These are phyloP conservation scores for Aechmea fasciata DNA, from an alignment of 176 grass and related monocot genomes.

Conservation along the genomic window DNA sequence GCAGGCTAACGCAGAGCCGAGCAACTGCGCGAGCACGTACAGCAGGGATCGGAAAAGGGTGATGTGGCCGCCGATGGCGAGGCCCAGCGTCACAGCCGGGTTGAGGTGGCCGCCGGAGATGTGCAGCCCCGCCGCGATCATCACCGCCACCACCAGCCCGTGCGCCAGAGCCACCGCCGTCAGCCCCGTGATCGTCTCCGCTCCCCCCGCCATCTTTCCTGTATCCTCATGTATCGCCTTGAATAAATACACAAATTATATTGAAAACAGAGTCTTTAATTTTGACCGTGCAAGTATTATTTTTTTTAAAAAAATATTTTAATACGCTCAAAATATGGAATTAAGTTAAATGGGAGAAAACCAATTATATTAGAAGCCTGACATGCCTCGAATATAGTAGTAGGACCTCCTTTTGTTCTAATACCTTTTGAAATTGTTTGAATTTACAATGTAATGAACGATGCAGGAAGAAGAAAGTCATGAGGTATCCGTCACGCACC, in stretches of 20 bases:
- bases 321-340: too few relatives aligned
- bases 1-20: conserved; percentile 47
- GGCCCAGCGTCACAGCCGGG: conserved; percentile 66
- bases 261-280: too few relatives aligned
- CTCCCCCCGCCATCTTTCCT: conserved; percentile 55
- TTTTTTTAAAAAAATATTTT: too few relatives aligned
- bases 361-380: too few relatives aligned
- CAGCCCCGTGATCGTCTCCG: conserved; percentile 52
- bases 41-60: conserved; percentile 56
- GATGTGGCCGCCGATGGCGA: conserved; percentile 57
- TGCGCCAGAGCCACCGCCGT: conserved; percentile 71
- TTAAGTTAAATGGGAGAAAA: too few relatives aligned
- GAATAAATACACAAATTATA: too few relatives aligned
- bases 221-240: neutral
- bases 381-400: too few relatives aligned
- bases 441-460: neutral
- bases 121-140: conserved; percentile 73
- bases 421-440: too few relatives aligned
- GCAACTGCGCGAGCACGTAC: conserved; percentile 51
- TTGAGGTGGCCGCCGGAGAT: conserved; percentile 84
- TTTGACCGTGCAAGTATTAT: too few relatives aligned
- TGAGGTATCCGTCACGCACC: conserved; percentile 14
- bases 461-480: neutral
- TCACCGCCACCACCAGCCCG: conserved; percentile 54
- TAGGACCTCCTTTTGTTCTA: too few relatives aligned